phyloP scores from a whole-genome alignment of 176 grass and related monocot species.

The Carex littledalei region DNA sequence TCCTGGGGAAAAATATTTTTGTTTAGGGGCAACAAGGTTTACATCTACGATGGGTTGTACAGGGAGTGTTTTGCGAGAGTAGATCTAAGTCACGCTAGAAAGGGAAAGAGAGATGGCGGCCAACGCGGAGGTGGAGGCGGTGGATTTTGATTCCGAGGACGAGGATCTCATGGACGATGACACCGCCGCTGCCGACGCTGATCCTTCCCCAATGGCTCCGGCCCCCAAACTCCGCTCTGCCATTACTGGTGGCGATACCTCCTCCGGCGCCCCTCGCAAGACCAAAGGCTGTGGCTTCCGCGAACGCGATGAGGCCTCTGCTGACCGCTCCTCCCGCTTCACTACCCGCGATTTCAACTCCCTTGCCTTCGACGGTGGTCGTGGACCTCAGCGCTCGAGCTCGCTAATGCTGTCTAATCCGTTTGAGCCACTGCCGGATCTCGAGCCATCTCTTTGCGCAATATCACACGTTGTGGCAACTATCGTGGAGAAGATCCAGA shows the following conservation, averaged over 20 bases:
- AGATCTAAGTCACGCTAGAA: too few species aligned
- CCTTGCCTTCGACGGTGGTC: slow-evolving; percentile 45
- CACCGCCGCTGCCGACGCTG: slow-evolving; percentile 14
- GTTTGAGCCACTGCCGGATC: too few species aligned
- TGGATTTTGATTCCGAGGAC: slow-evolving; percentile 81
- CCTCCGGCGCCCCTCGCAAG: slow-evolving; percentile 33
- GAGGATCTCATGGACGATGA: slow-evolving; percentile 98
- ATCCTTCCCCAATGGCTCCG: slow-evolving; percentile 30
- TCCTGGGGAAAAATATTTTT: too few species aligned
- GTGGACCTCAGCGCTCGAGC: slow-evolving; percentile 52
- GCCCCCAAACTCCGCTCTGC: slow-evolving; percentile 62
- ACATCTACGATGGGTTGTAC: too few species aligned
- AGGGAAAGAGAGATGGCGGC: slow-evolving; percentile 19
- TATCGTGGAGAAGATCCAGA: too few species aligned
- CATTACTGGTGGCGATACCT: slow-evolving; percentile 54
- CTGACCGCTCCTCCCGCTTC: slow-evolving; percentile 41
- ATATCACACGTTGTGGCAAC: too few species aligned
- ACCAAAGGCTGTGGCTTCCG: slow-evolving; percentile 90
- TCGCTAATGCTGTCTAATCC: too few species aligned
- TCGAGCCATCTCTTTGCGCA: too few species aligned
- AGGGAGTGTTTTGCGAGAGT: too few species aligned
- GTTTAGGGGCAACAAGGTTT: too few species aligned
- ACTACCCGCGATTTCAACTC: slow-evolving; percentile 42
- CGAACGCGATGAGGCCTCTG: slow-evolving; percentile 29
- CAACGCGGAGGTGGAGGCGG: slow-evolving; percentile 61